These are phyloP conservation scores for Pittosporum tobira DNA, from an alignment of 129 eudicot species.

Conservation along the genomic window DNA sequence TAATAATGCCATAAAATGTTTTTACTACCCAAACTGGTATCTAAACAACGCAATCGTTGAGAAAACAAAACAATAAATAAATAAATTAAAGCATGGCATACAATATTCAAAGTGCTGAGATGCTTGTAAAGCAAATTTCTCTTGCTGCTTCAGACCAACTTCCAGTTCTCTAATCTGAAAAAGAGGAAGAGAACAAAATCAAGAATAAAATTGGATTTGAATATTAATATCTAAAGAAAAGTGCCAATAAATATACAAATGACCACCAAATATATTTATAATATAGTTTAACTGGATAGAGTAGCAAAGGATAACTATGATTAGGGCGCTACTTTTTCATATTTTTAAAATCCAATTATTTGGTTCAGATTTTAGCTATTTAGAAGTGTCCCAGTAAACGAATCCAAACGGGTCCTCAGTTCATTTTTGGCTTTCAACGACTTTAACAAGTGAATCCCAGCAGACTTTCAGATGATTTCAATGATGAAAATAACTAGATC, in stretches of 20 bases:
- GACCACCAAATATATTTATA: background rate
- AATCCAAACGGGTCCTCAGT: no score
- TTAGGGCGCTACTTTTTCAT: no score
- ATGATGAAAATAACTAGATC: no score
- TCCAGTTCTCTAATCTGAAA: slow-evolving; percentile 80
- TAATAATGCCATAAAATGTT: no score
- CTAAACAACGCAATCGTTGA: background rate
- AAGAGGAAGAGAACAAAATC: background rate
- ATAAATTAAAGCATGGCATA: slow-evolving; percentile 42
- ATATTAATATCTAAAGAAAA: background rate
- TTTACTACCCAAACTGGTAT: no score
- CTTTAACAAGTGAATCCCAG: no score
- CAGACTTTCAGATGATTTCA: no score
- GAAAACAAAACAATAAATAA: background rate
- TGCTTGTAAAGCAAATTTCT: slow-evolving; percentile 67
- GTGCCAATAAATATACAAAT: background rate
- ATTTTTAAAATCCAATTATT: no score
- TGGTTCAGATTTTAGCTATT: no score
- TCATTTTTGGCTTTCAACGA: no score
- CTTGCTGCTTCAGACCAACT: slow-evolving; percentile 59
- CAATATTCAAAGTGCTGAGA: slow-evolving; percentile 45
- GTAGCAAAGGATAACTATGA: no score
- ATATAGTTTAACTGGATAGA: background rate
- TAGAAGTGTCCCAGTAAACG: no score
- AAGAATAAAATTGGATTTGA: background rate